phyloP scores from a whole-genome alignment of 768 basidiomycete species.

The Agaricus subrufescens region DNA sequence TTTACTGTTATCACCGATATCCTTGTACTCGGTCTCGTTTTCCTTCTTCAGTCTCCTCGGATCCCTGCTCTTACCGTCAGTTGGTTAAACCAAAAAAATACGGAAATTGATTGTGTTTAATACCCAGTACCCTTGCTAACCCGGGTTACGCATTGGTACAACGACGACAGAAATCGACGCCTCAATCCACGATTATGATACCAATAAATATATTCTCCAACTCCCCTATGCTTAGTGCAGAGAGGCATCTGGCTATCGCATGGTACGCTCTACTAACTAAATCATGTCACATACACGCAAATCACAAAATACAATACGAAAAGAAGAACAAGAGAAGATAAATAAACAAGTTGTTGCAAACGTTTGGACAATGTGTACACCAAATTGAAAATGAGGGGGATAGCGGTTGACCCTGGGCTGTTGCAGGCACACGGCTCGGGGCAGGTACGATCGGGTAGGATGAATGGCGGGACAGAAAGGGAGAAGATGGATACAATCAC shows the following conservation, averaged over 20 bases:
- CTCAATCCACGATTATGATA: conserved; percentile 1
- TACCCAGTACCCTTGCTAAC: too few species aligned
- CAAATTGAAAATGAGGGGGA: background rate
- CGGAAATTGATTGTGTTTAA: background rate
- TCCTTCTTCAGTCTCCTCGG: background rate
- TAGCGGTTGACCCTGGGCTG: background rate
- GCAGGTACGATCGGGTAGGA: too few species aligned
- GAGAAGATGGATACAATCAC: background rate
- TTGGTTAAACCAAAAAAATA: background rate
- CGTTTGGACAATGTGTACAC: background rate
- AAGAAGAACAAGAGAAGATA: conserved; percentile 1
- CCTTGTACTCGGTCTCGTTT: background rate
- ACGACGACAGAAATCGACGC: too few species aligned
- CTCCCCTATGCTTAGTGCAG: conserved; percentile 5
- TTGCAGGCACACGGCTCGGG: too few species aligned
- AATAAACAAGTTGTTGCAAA: conserved; percentile 8
- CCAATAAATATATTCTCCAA: conserved; percentile 7
- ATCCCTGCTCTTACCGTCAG: background rate
- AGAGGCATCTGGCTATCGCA: conserved; percentile 4
- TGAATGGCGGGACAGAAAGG: too few species aligned
- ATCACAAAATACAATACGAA: conserved; percentile 5
- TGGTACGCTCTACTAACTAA: conserved; percentile 3
- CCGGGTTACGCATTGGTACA: too few species aligned
- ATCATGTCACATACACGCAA: conserved; percentile 2
- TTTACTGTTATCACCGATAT: background rate